A percentile compares a stretch with the other conserved stretches of the same genome.
These are phyloP conservation scores for Friedmanniomyces simplex DNA, from an alignment of 495 filamentous ascomycete genomes.

Conservation along the genomic window DNA sequence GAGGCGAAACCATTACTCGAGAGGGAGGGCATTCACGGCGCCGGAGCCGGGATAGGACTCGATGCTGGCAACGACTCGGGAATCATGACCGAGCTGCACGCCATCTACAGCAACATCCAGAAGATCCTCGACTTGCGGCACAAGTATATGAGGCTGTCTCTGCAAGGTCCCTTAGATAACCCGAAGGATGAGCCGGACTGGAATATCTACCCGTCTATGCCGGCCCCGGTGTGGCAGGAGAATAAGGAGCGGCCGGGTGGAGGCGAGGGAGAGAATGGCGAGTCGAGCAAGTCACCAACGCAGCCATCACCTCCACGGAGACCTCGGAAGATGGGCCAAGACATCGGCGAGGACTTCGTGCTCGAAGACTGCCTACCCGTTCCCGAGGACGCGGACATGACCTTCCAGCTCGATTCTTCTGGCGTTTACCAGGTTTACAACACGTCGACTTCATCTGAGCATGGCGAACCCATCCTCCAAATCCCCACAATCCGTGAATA, in stretches of 20 bases:
- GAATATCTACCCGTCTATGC: constrained; percentile 83
- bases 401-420: constrained; percentile 65
- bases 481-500: constrained; percentile 87
- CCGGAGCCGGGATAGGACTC: constrained; percentile 41
- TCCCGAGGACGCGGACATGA: constrained; percentile 57
- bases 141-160: constrained; percentile 79
- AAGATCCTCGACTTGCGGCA: constrained; percentile 72
- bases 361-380: constrained; percentile 65
- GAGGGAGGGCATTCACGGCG: constrained; percentile 41
- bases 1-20: constrained; percentile 39
- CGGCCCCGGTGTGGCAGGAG: constrained; percentile 79
- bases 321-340: constrained; percentile 69
- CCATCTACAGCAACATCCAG: constrained; percentile 81
- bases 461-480: constrained; percentile 56
- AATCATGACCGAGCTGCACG: constrained; percentile 68
- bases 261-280: constrained; percentile 27
- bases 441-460: constrained; percentile 46
- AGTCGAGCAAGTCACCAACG: background rate
- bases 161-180: constrained; percentile 70
- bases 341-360: constrained; percentile 86
- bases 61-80: constrained; percentile 49
- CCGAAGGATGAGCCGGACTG: constrained; percentile 76
- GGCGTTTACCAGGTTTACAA: constrained; percentile 91
- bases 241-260: constrained; percentile 41
- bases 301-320: constrained; percentile 22